phyloP scores from a whole-genome alignment of 352 stramenopile species.

The Globisporangium cylindrosporum region DNA sequence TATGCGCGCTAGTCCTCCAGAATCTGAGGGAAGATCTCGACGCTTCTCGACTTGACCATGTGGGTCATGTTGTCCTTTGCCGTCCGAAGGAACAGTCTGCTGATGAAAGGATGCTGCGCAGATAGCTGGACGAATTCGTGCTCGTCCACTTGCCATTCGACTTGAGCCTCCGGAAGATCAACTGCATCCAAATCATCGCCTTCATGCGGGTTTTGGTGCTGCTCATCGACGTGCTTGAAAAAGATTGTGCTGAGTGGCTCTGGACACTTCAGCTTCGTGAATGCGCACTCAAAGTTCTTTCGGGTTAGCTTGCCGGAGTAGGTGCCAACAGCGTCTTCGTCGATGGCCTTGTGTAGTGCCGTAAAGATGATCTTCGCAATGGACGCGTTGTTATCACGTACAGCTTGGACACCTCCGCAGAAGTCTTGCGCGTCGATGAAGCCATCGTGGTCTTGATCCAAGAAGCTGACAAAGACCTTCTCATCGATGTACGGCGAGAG shows the following conservation, averaged over 20 bases:
- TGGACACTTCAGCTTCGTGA: conserved; percentile 58
- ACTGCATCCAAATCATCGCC: background rate
- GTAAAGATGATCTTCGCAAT: conserved; percentile 68
- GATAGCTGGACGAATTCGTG: conserved; percentile 42
- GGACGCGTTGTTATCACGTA: conserved; percentile 49
- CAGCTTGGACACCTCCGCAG: conserved; percentile 53
- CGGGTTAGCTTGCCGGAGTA: conserved; percentile 10
- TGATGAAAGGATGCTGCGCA: conserved; percentile 60
- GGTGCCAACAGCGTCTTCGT: conserved; percentile 13
- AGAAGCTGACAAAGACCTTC: conserved; percentile 53
- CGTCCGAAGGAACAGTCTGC: conserved; percentile 61
- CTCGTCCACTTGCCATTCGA: conserved; percentile 39
- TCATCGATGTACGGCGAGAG: conserved; percentile 67
- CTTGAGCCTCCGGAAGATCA: background rate
- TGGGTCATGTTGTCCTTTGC: conserved; percentile 61
- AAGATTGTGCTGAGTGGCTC: conserved; percentile 56
- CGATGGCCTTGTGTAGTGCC: conserved; percentile 49
- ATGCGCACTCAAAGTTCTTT: conserved; percentile 42
- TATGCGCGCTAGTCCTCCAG: conserved; percentile 31
- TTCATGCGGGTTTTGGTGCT: conserved; percentile 26
- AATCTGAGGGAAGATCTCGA: conserved; percentile 53
- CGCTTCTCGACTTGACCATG: conserved; percentile 43
- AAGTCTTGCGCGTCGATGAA: conserved; percentile 78
- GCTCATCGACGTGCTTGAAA: conserved; percentile 49
- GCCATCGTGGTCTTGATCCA: conserved; percentile 66